Evolutionary conservation across 805 yeast genomes (phyloP).

Genomic region (Lipomyces spencermartinsiae): DNA sequence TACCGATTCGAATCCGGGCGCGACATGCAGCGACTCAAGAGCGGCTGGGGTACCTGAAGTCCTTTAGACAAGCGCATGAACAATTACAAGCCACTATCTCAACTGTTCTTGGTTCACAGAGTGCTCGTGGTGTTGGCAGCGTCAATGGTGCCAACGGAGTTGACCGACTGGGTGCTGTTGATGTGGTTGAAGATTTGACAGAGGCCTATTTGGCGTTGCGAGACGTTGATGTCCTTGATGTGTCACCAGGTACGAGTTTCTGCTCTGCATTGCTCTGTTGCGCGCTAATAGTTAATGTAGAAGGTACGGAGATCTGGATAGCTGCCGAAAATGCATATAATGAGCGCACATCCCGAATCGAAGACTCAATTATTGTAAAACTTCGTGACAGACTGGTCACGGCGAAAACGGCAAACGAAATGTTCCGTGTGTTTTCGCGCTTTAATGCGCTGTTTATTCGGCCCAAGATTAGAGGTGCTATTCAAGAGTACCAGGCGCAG

Average conservation of each 20-base stretch:
- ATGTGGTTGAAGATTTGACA: conserved; percentile 48
- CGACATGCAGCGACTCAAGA: conserved; percentile 51
- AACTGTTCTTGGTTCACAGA: conserved; percentile 37
- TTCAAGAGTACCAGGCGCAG: conserved; percentile 63
- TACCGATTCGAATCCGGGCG: conserved; percentile 65
- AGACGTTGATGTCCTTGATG: conserved; percentile 50
- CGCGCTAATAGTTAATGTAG: conserved; percentile 39
- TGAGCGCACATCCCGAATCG: conserved; percentile 54
- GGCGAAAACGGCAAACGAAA: conserved; percentile 54
- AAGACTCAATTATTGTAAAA: conserved; percentile 52
- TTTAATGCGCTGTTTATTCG: conserved; percentile 58
- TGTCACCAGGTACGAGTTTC: conserved; percentile 39
- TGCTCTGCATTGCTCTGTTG: background rate
- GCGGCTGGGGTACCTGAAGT: conserved; percentile 52
- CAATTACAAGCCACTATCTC: conserved; percentile 52
- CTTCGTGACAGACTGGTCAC: conserved; percentile 51
- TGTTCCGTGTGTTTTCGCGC: conserved; percentile 58
- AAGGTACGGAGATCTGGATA: conserved; percentile 53
- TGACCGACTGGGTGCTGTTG: conserved; percentile 29
- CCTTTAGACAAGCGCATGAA: conserved; percentile 61
- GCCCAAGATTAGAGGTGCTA: conserved; percentile 62
- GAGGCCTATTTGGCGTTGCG: conserved; percentile 53
- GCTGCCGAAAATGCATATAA: conserved; percentile 52
- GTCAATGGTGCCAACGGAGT: background rate
- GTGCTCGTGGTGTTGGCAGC: conserved; percentile 7